These are phyloP conservation scores for Endogone sp. DNA, from an alignment of 192 early-diverging fungal species.

Conservation along the genomic window DNA sequence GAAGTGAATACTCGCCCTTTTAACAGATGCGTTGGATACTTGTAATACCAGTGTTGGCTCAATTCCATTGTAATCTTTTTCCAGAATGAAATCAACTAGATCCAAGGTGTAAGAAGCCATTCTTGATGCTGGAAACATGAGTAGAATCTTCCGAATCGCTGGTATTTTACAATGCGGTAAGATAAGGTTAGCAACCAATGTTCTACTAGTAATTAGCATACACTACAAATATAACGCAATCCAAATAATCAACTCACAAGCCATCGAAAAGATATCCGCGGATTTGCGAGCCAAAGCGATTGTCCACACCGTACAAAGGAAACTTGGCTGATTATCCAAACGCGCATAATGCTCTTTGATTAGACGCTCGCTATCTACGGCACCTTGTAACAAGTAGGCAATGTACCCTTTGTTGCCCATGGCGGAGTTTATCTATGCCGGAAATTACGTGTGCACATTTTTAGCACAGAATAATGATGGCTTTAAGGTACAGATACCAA, in stretches of 20 bases:
- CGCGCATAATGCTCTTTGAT: constrained; percentile 53
- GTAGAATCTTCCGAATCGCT: constrained; percentile 60
- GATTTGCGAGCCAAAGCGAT: constrained; percentile 39
- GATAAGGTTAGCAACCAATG: no score
- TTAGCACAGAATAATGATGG: no score
- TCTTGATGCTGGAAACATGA: constrained; percentile 63
- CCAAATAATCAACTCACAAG: constrained; percentile 19
- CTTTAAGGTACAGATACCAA: no score
- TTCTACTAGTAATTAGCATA: no score
- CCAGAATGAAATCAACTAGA: constrained; percentile 63
- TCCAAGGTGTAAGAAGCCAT: constrained; percentile 66
- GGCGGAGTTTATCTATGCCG: no score
- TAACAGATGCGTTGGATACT: no score
- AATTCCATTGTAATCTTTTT: constrained; percentile 21
- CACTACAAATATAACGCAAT: no score
- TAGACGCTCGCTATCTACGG: constrained; percentile 22
- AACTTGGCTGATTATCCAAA: constrained; percentile 55
- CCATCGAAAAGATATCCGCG: constrained; percentile 21
- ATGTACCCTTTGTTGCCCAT: constrained; percentile 20
- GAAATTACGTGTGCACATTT: no score
- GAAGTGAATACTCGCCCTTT: no score
- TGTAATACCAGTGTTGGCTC: constrained; percentile 15
- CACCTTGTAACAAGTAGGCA: constrained; percentile 23
- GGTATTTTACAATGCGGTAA: no score
- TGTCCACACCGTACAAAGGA: constrained; percentile 66